Evolutionary conservation across 495 filamentous ascomycete species (phyloP).

Genomic region (Daldinia grandis): DNA sequence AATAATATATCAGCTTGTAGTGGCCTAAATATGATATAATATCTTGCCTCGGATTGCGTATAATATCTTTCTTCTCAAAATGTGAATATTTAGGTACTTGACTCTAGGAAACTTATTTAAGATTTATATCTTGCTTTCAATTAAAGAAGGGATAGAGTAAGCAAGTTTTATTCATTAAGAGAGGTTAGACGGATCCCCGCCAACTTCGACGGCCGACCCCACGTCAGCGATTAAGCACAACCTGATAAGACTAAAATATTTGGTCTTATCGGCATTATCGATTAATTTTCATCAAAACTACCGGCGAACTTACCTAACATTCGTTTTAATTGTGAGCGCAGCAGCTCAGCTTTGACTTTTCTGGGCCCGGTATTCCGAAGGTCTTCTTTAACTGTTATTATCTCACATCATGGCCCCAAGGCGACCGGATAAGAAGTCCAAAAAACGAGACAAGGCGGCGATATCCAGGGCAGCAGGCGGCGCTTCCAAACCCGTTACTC

Average conservation of each 20-base stretch:
- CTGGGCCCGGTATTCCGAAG: neutral
- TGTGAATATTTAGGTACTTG: neutral
- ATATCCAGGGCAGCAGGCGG: slow-evolving; percentile 38
- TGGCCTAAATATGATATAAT: slow-evolving; percentile 20
- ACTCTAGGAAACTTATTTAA: neutral
- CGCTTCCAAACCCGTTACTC: slow-evolving; percentile 45
- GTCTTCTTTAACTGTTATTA: neutral
- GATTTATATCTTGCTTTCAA: neutral
- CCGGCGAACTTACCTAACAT: neutral
- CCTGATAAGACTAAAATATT: slow-evolving; percentile 40
- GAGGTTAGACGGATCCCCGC: neutral
- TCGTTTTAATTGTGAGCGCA: slow-evolving; percentile 1
- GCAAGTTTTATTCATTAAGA: slow-evolving; percentile 12
- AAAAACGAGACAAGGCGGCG: slow-evolving; percentile 48
- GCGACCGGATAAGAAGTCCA: slow-evolving; percentile 53
- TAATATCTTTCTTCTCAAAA: neutral
- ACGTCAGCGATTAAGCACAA: slow-evolving; percentile 15
- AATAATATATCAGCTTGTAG: slow-evolving; percentile 37
- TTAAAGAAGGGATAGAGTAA: neutral
- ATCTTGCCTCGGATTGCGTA: neutral
- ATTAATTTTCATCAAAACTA: slow-evolving; percentile 26
- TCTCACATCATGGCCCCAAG: slow-evolving; percentile 52
- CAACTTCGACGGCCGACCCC: slow-evolving; percentile 12
- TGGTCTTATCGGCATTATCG: slow-evolving; percentile 36
- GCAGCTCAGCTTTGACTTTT: neutral